Base-by-base conservation (phyloP, 208 protist species). In the Leishmania guyanensis region DNA sequence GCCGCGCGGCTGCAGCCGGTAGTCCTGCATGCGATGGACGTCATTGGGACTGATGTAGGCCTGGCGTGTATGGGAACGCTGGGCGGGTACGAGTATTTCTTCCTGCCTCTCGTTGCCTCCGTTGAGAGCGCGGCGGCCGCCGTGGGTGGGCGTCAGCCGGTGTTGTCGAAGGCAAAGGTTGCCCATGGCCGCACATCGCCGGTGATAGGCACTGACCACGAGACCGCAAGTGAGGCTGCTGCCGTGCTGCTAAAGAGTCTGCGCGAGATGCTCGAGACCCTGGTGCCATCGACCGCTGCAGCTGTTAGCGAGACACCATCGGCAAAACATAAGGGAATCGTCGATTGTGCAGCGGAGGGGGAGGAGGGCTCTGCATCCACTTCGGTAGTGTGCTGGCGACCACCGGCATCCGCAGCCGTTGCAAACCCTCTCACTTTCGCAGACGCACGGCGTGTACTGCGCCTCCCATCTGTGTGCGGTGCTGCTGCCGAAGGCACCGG, bases 71-170 rank as follows among this genome's bases (percentile, higher is more conserved):
- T 91, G 26, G 80, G 81, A 50, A 97, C 94, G 17, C 46, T 89
- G 16, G 94, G 94, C 64, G 94, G 94, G 51, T 97, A 94, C 80
- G 78, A 91, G 62, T 89, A 91, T 70, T 78, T 97, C 53, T 95
- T 96, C 75, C 84, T 90, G 16, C 94, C 94, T 20, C 89, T 88
- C 69, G 36, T 96, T 9, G 36, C 43, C 33, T 50, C 51, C 22
- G 69, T 79, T 3, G 75, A 78, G 68, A 53, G 48, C 1, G 62
- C 36, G 0, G 60, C 22, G 26, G 50, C 65, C 50, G 17, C 54
- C n/a, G 66, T 50, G 1, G 58, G 50, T 17, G 66, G 51, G 29
- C 53, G 48, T 53, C 29, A 0, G 29, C 29, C 14, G 0, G 36
- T 2, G 65, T n/a, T 51, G 20, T n/a, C 43, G 4, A 64, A 75